Conservation (phyloP, 495 filamentous ascomycete species). For the Tuber aestivum region DNA sequence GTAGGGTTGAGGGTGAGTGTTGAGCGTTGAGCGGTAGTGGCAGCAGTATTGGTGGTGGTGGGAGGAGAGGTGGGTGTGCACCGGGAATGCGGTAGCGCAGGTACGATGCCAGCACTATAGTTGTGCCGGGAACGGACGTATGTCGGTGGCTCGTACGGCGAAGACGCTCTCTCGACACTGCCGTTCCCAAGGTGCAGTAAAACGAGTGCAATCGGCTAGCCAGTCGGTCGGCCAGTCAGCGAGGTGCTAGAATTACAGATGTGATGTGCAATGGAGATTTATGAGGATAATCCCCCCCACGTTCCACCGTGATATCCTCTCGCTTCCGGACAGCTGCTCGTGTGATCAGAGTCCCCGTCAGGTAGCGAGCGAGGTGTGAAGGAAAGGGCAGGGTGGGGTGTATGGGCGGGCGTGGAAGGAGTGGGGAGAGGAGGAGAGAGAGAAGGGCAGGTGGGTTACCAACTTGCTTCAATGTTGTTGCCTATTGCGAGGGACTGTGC, state of each 20-base stretch:
- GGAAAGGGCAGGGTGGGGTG: not conserved
- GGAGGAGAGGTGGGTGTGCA: slow-evolving; percentile 22
- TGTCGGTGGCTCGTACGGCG: not conserved
- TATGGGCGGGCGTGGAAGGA: not conserved
- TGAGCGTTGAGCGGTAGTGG: not conserved
- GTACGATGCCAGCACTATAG: slow-evolving; percentile 17
- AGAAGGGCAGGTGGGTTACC: not conserved
- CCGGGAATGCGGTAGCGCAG: slow-evolving; percentile 30
- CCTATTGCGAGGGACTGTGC: not conserved
- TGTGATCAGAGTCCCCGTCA: not conserved
- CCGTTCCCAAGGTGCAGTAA: too few relatives aligned
- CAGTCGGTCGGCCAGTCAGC: not conserved
- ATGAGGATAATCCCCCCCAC: not conserved
- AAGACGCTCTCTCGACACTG: not conserved
- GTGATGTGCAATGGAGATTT: not conserved
- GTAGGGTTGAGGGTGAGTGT: slow-evolving; percentile 13
- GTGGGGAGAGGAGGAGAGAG: slow-evolving; percentile 1
- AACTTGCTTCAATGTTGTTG: not conserved
- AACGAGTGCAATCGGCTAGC: not conserved
- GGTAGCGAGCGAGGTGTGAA: not conserved
- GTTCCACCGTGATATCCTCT: not conserved
- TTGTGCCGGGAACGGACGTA: not conserved
- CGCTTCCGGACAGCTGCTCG: not conserved
- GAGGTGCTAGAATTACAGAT: not conserved
- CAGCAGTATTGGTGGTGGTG: slow-evolving; percentile 2